A percentile compares a stretch with the other conserved stretches of the same genome.
phyloP scores from a whole-genome alignment of 2,329 filamentous ascomycete species.

The Botryotinia calthae region DNA sequence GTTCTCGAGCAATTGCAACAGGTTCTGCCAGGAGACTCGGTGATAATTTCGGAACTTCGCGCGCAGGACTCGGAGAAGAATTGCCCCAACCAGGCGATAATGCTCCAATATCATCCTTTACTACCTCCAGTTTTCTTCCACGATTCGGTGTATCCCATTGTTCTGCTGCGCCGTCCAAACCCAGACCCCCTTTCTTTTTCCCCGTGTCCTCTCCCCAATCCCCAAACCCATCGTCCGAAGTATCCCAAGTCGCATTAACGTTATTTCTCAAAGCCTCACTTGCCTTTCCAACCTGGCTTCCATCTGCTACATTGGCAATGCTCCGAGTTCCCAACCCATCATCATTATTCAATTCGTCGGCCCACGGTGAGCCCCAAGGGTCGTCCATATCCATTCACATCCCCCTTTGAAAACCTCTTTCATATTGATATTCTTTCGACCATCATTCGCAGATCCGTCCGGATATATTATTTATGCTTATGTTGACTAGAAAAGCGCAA shows the following conservation, averaged over 20 bases:
- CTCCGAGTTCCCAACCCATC: neutral
- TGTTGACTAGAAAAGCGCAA: neutral
- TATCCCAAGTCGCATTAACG: constrained; percentile 33
- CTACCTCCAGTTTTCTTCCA: constrained; percentile 7
- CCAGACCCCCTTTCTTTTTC: constrained; percentile 19
- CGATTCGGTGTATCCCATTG: constrained; percentile 21
- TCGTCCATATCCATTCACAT: constrained; percentile 39
- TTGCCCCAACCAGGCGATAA: constrained; percentile 25
- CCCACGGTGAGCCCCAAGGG: constrained; percentile 42
- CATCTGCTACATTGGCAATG: constrained; percentile 15
- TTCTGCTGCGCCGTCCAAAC: constrained; percentile 26
- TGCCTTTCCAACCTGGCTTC: constrained; percentile 22
- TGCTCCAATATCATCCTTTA: constrained; percentile 17
- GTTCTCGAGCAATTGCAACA: constrained; percentile 25
- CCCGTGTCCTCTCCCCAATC: constrained; percentile 32
- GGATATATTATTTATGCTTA: neutral
- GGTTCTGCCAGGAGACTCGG: constrained; percentile 25
- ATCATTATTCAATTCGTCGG: constrained; percentile 34
- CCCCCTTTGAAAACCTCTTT: constrained; percentile 24
- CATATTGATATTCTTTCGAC: constrained; percentile 34
- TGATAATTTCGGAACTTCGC: constrained; percentile 19
- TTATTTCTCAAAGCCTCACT: constrained; percentile 27
- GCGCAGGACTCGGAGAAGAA: neutral
- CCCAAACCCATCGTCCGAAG: constrained; percentile 32
- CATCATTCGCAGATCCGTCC: constrained; percentile 2